Conservation (phyloP, 2,329 filamentous ascomycete species). For the Botrytis hyacinthi region DNA sequence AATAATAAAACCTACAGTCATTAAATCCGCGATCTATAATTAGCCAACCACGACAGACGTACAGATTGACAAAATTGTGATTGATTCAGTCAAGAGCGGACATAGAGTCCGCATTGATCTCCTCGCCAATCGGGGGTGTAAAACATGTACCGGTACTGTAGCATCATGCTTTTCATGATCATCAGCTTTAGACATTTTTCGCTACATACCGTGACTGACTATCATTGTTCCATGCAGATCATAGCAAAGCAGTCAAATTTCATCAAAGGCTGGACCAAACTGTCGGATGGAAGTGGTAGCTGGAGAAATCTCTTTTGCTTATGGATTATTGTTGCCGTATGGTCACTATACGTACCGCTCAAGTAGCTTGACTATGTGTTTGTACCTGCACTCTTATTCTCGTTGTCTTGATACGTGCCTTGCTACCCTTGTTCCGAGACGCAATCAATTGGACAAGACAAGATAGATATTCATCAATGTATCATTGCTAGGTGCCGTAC, state of each 20-base stretch:
- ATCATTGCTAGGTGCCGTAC: background rate
- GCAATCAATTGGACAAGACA: background rate
- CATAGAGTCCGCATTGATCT: background rate
- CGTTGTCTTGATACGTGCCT: background rate
- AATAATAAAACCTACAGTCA: background rate
- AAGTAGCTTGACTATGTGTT: background rate
- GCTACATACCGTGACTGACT: constrained; percentile 23
- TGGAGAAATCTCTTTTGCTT: background rate
- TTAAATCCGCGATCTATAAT: background rate
- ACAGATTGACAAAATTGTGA: background rate
- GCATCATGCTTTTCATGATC: constrained; percentile 27
- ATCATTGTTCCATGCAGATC: constrained; percentile 17
- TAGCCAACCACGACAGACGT: background rate
- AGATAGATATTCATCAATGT: background rate
- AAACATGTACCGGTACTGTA: constrained; percentile 1
- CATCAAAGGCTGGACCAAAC: constrained; percentile 25
- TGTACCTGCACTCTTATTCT: background rate
- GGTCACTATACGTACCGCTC: background rate
- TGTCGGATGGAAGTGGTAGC: constrained; percentile 26
- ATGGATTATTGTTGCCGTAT: background rate
- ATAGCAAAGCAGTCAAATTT: background rate
- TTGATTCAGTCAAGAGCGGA: background rate
- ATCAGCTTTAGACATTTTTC: constrained; percentile 26
- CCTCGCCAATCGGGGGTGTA: background rate
- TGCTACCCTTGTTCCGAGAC: background rate